Conservation (phyloP, 352 stramenopile species). For the Pythium scleroteichum region DNA sequence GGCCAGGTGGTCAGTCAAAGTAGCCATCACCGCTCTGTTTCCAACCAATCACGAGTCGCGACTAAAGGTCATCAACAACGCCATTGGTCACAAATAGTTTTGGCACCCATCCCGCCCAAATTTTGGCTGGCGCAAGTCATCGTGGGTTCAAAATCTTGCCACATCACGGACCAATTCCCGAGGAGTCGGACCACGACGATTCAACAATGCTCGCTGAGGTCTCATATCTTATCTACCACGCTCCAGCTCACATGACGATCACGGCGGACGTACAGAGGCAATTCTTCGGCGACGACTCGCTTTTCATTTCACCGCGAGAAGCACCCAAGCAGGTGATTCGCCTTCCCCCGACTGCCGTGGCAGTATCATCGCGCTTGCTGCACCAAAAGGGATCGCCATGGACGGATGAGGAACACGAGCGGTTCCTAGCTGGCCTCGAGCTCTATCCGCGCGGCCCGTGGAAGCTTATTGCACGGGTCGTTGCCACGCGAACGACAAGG, state of each 20-base stretch:
- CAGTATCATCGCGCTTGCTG: not conserved
- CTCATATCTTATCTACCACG: constrained; percentile 9
- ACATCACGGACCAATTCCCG: too few species aligned
- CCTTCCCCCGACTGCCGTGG: constrained; percentile 1
- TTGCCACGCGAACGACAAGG: constrained; percentile 28
- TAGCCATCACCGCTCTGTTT: too few species aligned
- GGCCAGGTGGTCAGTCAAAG: too few species aligned
- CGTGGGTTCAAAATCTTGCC: too few species aligned
- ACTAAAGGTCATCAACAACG: too few species aligned
- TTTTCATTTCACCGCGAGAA: not conserved
- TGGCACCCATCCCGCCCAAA: too few species aligned
- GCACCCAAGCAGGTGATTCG: constrained; percentile 12
- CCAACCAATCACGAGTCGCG: too few species aligned
- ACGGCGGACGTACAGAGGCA: constrained; percentile 7
- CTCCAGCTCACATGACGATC: constrained; percentile 8
- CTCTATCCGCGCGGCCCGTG: constrained; percentile 31
- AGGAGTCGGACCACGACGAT: too few species aligned
- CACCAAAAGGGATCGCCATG: constrained; percentile 27
- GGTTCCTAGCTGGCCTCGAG: constrained; percentile 38
- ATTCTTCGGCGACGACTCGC: constrained; percentile 9
- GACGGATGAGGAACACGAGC: constrained; percentile 39
- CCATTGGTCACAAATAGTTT: too few species aligned
- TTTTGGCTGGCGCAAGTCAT: too few species aligned
- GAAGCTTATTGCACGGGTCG: constrained; percentile 33
- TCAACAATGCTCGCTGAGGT: not conserved